A percentile compares a stretch with the other conserved stretches of the same genome.
Evolutionary conservation across 495 filamentous ascomycete species (phyloP).

Genomic region (Aspergillus saccharolyticus): DNA sequence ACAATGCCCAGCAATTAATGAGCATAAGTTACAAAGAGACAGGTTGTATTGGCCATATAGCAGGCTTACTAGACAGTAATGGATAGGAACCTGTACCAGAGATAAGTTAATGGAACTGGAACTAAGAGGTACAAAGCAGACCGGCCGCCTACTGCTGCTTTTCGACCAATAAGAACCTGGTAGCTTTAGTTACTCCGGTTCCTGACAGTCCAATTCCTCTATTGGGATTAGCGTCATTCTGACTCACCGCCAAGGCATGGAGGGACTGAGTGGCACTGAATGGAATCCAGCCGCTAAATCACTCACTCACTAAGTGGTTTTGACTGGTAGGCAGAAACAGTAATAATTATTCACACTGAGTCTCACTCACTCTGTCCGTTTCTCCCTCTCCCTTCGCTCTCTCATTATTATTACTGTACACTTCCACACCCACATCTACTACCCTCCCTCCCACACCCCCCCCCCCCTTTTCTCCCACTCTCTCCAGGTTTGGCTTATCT

Average conservation of each 20-base stretch:
- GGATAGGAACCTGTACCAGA: too few relatives aligned
- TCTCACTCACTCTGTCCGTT: too few relatives aligned
- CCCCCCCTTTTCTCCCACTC: neutral
- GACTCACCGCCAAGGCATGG: slow-evolving; percentile 1
- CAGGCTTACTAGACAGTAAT: too few relatives aligned
- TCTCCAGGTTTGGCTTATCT: neutral
- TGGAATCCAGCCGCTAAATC: neutral
- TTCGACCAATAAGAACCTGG: slow-evolving; percentile 1
- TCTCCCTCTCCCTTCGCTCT: neutral
- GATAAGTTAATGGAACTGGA: too few relatives aligned
- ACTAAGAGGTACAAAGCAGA: too few relatives aligned
- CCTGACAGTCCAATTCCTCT: neutral
- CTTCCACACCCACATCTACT: neutral
- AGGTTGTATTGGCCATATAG: too few relatives aligned
- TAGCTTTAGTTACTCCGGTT: slow-evolving; percentile 4
- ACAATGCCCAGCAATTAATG: too few relatives aligned
- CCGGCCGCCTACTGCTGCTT: too few relatives aligned
- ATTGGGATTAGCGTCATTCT: neutral
- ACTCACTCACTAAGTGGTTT: neutral
- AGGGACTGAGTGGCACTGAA: neutral
- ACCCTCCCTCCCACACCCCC: neutral
- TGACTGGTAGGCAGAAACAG: too few relatives aligned
- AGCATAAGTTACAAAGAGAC: too few relatives aligned
- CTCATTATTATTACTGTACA: neutral
- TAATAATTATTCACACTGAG: too few relatives aligned